Base-by-base conservation (phyloP, 495 filamentous ascomycete genomes). In the Trichoderma parareesei region DNA sequence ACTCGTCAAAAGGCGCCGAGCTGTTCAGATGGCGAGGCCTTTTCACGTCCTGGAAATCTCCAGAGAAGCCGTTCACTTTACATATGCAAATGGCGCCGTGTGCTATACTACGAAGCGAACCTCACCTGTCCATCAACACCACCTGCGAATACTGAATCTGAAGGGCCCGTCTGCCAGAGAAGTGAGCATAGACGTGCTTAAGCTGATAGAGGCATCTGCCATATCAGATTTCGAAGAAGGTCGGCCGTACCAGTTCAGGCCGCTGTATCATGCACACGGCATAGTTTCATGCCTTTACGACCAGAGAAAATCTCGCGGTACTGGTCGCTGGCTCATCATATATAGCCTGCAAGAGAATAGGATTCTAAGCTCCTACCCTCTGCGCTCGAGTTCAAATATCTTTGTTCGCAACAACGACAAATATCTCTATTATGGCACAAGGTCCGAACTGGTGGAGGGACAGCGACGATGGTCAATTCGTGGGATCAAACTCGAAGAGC, bases 361-460 rank as follows among this genome's bases (percentile, higher is more conserved):
- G 9, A 63, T 84, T 33, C 71, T 87, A 1, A 68, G 79, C 10
- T 68, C 72, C 2, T 71, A 75, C 3, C 73, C 63, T 5, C 69
- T 89, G 8, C 73, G 75, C 1, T 80, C 81, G 6, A 78, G 76
- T 16, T 70, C 79, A 40, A 84, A 82, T 69, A 71, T 90, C 14
- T 88, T 91, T 69, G 88, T 90, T 3, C 85, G 89, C 16, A 87
- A 92, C 70, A 86, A 85, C 67, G 69, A 75, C 14, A 71, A 77
- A 3, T 88, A 84, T 70, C 78, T 93, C 18, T 91, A 84, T 74
- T 91, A 85, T 69, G 89, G 88, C 9, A 86, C 83, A 3, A 82
- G 80, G 0, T 79, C 78, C 38, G 67, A 76, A 38, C 81, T 79
- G 4, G 71, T 69, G 5, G 79, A 82, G 64, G 83, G 83, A 1